Evolutionary conservation across 805 yeast species (phyloP).

Genomic region (Isabelozyma pseudorhagii): DNA sequence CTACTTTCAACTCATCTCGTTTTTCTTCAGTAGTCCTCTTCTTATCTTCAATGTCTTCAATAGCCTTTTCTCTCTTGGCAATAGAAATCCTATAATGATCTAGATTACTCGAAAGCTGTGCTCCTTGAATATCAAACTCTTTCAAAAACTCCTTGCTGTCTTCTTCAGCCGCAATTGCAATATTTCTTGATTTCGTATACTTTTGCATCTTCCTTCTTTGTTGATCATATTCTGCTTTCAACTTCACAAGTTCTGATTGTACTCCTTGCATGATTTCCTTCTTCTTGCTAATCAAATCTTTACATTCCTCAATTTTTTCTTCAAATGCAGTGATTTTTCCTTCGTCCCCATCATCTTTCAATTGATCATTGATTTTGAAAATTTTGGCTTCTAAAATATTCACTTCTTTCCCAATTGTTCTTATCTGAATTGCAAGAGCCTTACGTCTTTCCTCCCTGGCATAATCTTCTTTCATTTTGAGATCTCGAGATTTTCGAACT

Average conservation of each 20-base stretch:
- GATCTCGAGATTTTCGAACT: constrained; percentile 11
- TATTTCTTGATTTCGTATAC: constrained; percentile 11
- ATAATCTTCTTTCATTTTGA: constrained; percentile 7
- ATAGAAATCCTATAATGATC: constrained; percentile 1
- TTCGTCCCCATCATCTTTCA: constrained; percentile 45
- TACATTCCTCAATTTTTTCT: constrained; percentile 27
- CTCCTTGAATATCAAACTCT: constrained; percentile 13
- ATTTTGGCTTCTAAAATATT: constrained; percentile 17
- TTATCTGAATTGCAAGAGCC: not conserved
- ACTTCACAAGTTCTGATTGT: constrained; percentile 2
- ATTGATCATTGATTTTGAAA: constrained; percentile 30
- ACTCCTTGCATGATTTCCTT: constrained; percentile 21
- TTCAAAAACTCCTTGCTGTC: constrained; percentile 2
- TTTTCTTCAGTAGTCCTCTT: constrained; percentile 9
- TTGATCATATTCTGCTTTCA: constrained; percentile 5
- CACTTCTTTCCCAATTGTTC: constrained; percentile 12
- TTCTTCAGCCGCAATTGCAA: not conserved
- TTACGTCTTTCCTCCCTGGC: constrained; percentile 4
- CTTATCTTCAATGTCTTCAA: constrained; percentile 11
- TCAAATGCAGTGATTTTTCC: constrained; percentile 34
- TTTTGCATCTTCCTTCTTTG: constrained; percentile 16
- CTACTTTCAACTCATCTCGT: constrained; percentile 12
- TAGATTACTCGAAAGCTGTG: constrained; percentile 3
- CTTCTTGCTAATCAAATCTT: constrained; percentile 22
- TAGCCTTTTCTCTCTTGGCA: constrained; percentile 4